Conservation (phyloP, 2,329 filamentous ascomycete species). For the Ophiocordyceps unilateralis region DNA sequence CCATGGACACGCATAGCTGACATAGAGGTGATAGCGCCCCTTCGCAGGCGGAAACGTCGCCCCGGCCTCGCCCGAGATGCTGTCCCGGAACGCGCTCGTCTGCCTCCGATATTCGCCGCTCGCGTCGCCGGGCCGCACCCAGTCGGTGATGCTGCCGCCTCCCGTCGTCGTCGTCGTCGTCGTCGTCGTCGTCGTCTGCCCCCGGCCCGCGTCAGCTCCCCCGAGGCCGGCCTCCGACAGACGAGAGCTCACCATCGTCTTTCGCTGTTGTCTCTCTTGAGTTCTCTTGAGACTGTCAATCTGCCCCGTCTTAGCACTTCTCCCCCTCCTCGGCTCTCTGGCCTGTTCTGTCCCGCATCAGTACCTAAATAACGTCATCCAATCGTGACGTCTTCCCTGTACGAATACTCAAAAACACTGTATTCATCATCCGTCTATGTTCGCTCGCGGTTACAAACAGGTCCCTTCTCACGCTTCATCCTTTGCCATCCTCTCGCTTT, state of each 20-base stretch:
- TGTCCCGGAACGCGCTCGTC: slow-evolving; percentile 64
- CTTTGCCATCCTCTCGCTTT: neutral
- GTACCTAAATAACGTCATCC: neutral
- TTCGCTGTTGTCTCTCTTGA: no score
- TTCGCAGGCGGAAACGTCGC: slow-evolving; percentile 73
- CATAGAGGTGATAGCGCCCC: slow-evolving; percentile 84
- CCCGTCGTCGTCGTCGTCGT: no score
- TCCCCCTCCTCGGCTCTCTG: no score
- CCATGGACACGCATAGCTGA: slow-evolving; percentile 91
- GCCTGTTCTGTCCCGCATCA: no score
- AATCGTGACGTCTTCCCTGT: neutral
- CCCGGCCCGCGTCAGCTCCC: no score
- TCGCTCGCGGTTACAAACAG: neutral
- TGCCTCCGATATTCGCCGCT: slow-evolving; percentile 88
- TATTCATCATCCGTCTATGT: neutral
- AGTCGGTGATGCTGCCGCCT: slow-evolving; percentile 55
- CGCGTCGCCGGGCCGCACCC: slow-evolving; percentile 62
- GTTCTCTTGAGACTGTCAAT: no score
- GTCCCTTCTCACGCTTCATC: neutral
- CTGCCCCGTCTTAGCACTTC: no score
- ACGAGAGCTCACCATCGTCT: no score
- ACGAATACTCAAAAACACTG: neutral
- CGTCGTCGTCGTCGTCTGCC: no score
- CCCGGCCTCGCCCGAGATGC: slow-evolving; percentile 53
- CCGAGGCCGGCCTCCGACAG: no score